A percentile compares a stretch with the other conserved stretches of the same genome.
Conservation (phyloP, 805 yeast genomes). For the Lipomyces starkeyi region DNA sequence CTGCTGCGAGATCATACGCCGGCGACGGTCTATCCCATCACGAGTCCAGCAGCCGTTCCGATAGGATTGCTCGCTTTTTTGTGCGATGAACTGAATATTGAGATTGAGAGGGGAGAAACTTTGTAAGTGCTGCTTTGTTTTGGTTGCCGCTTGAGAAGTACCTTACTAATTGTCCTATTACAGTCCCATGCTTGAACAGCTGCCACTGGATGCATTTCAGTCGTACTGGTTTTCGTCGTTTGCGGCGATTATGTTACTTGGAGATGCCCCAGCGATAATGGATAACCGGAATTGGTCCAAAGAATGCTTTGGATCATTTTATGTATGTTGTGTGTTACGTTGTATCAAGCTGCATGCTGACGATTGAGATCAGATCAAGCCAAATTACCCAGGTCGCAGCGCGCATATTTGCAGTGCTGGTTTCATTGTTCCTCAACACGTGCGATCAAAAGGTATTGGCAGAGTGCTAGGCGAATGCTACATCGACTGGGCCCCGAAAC, state of each 20-base stretch:
- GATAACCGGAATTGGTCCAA: slow-evolving; percentile 83
- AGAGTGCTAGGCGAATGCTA: slow-evolving; percentile 81
- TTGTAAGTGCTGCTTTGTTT: slow-evolving; percentile 44
- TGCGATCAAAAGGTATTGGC: slow-evolving; percentile 91
- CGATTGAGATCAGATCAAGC: slow-evolving; percentile 57
- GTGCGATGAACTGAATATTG: slow-evolving; percentile 92
- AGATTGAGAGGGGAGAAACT: slow-evolving; percentile 85
- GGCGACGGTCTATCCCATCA: slow-evolving; percentile 90
- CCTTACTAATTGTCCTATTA: neutral
- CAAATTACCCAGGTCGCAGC: slow-evolving; percentile 91
- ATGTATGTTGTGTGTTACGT: slow-evolving; percentile 38
- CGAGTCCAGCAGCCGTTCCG: slow-evolving; percentile 71
- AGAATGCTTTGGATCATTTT: slow-evolving; percentile 87
- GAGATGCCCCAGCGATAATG: slow-evolving; percentile 62
- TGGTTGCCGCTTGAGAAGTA: neutral
- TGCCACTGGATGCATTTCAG: slow-evolving; percentile 76
- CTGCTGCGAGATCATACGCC: slow-evolving; percentile 85
- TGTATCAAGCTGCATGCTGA: neutral
- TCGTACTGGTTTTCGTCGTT: slow-evolving; percentile 87
- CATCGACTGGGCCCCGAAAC: slow-evolving; percentile 86
- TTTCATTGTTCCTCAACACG: slow-evolving; percentile 89
- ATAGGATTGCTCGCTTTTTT: slow-evolving; percentile 77
- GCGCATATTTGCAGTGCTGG: slow-evolving; percentile 92
- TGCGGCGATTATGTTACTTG: slow-evolving; percentile 79
- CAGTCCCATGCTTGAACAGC: slow-evolving; percentile 76